Conservation (phyloP, 495 filamentous ascomycete species). For the Neurospora intermedia region DNA sequence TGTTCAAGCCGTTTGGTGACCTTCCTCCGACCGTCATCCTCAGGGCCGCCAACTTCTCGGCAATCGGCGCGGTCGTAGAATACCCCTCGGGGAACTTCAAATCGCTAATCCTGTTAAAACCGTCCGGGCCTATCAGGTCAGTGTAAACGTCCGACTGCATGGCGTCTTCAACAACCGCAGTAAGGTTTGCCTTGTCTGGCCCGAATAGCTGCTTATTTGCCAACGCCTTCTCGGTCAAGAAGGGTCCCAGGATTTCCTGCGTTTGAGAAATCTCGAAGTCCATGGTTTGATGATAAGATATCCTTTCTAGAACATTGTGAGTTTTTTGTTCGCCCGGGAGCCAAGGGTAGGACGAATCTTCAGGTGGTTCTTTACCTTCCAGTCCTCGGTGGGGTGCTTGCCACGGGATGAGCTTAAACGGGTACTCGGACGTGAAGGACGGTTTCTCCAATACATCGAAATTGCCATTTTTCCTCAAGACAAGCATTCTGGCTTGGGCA, state of each 20-base stretch:
- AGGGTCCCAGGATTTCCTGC: conserved; percentile 30
- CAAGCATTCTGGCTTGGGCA: conserved; percentile 54
- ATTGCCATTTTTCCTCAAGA: conserved; percentile 55
- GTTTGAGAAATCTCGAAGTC: conserved; percentile 34
- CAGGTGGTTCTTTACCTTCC: conserved; percentile 24
- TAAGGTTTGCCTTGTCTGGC: conserved; percentile 21
- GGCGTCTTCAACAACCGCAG: conserved; percentile 22
- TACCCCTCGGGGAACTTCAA: conserved; percentile 16
- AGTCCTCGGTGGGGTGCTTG: conserved; percentile 32
- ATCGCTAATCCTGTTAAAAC: neutral
- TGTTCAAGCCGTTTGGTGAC: neutral
- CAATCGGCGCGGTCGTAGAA: conserved; percentile 11
- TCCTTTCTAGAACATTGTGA: conserved; percentile 21
- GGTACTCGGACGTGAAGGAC: conserved; percentile 38
- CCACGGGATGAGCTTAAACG: conserved; percentile 40
- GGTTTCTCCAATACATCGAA: conserved; percentile 58
- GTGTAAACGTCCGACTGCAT: conserved; percentile 8
- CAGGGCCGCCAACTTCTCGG: conserved; percentile 30
- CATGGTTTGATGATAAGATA: conserved; percentile 34
- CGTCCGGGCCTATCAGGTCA: neutral
- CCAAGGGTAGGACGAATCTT: conserved; percentile 6
- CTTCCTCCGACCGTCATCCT: conserved; percentile 19
- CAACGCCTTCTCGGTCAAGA: conserved; percentile 32
- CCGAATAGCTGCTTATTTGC: conserved; percentile 37
- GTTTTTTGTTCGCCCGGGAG: neutral